Percentiles rank a stretch among this genome's conserved stretches.
Conservation (phyloP, 2,329 filamentous ascomycete genomes). For the Metarhizium album region DNA sequence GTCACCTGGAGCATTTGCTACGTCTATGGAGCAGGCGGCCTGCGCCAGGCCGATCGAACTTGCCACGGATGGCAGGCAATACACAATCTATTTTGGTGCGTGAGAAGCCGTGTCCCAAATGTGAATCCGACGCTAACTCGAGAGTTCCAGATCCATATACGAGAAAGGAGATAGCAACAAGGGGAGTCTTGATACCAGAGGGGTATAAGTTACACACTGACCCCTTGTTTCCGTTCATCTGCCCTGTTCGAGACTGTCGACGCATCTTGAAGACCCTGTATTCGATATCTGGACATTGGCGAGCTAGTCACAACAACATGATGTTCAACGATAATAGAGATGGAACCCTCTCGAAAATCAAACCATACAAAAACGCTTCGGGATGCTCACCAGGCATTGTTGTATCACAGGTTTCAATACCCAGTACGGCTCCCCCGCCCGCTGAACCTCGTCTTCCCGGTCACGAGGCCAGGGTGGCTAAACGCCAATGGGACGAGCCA, state of each 20-base stretch:
- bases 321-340: slow-evolving; percentile 31
- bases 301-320: slow-evolving; percentile 13
- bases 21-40: not conserved
- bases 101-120: not conserved
- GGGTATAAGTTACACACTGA: slow-evolving; percentile 19
- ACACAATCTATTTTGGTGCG: not conserved
- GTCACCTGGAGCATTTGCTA: not conserved
- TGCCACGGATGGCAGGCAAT: slow-evolving; percentile 3
- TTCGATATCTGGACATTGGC: slow-evolving; percentile 17
- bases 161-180: not conserved
- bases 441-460: not conserved
- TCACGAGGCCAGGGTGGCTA: not conserved
- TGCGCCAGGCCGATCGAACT: not conserved
- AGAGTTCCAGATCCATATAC: not conserved
- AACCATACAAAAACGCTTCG: slow-evolving; percentile 14
- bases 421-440: slow-evolving; percentile 7
- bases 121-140: not conserved
- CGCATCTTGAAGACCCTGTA: slow-evolving; percentile 14
- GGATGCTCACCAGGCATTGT: slow-evolving; percentile 18
- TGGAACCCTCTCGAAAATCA: slow-evolving; percentile 25
- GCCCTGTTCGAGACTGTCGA: slow-evolving; percentile 27
- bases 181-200: slow-evolving; percentile 23
- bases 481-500: not conserved
- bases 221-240: slow-evolving; percentile 18
- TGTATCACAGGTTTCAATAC: slow-evolving; percentile 15